phyloP scores from a whole-genome alignment of 75 land plant species.

The Chamaecyparis obtusa region DNA sequence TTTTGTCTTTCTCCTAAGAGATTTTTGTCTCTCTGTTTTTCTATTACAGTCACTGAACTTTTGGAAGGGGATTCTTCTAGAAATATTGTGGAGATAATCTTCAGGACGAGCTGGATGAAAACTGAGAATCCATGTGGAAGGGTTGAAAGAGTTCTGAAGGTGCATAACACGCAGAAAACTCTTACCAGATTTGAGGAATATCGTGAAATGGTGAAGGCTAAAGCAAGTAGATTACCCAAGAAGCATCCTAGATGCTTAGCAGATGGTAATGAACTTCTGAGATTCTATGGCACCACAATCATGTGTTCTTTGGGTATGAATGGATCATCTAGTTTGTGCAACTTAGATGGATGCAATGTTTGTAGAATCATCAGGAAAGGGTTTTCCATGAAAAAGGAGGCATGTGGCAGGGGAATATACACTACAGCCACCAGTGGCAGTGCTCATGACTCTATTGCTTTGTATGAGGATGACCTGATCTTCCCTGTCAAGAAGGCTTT shows the following conservation, averaged over 20 bases:
- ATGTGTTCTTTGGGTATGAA: constrained; percentile 63
- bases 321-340: constrained; percentile 65
- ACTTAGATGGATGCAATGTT: constrained; percentile 54
- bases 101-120: constrained; percentile 81
- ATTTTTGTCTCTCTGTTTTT: constrained; percentile 10
- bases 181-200: constrained; percentile 78
- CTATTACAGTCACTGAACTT: constrained; percentile 68
- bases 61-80: constrained; percentile 86
- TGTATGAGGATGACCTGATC: constrained; percentile 18
- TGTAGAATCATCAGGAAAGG: constrained; percentile 74
- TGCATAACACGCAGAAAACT: constrained; percentile 78
- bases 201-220: constrained; percentile 67
- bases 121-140: constrained; percentile 46
- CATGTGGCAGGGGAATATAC: constrained; percentile 58
- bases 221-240: constrained; percentile 75
- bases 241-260: constrained; percentile 87
- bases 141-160: constrained; percentile 78
- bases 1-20: background rate
- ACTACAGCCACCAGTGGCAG: constrained; percentile 83
- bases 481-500: constrained; percentile 50
- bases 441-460: constrained; percentile 63
- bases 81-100: constrained; percentile 90
- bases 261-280: constrained; percentile 84
- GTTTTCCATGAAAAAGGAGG: constrained; percentile 51
- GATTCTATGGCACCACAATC: constrained; percentile 74